phyloP scores from a whole-genome alignment of 2,329 filamentous ascomycete species.

The Alternaria gansuensis region DNA sequence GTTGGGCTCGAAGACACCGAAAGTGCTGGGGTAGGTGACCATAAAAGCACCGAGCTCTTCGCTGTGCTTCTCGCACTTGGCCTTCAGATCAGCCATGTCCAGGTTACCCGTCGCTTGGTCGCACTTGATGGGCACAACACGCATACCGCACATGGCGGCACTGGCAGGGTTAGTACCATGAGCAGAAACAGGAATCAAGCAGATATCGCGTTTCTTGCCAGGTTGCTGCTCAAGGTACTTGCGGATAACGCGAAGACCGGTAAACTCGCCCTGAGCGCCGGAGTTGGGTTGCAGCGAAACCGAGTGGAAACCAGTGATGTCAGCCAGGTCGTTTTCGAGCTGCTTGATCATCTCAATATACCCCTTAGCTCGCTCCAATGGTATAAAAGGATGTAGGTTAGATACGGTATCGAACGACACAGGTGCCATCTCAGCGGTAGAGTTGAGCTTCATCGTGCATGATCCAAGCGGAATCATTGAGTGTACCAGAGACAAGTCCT shows the following conservation, averaged over 20 bases:
- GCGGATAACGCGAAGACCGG: conserved; percentile 86
- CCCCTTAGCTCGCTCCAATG: conserved; percentile 68
- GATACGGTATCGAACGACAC: conserved; percentile 79
- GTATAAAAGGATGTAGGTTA: conserved; percentile 82
- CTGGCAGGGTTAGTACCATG: conserved; percentile 97
- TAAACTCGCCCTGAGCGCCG: conserved; percentile 93
- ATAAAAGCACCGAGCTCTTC: conserved; percentile 91
- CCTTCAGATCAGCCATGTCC: conserved; percentile 83
- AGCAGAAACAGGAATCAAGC: conserved; percentile 91
- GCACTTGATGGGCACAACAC: conserved; percentile 91
- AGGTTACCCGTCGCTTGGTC: conserved; percentile 87
- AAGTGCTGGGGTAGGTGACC: conserved; percentile 96
- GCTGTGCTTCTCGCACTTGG: conserved; percentile 87
- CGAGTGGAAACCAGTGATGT: conserved; percentile 89
- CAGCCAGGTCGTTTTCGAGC: conserved; percentile 77
- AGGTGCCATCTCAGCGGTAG: conserved; percentile 90
- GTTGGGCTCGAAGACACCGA: conserved; percentile 90
- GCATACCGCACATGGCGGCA: conserved; percentile 95
- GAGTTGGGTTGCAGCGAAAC: conserved; percentile 94
- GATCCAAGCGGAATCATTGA: conserved; percentile 98
- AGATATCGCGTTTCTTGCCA: conserved; percentile 81
- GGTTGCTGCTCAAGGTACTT: conserved; percentile 77
- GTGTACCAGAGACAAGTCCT: conserved; percentile 91
- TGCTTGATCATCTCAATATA: conserved; percentile 75
- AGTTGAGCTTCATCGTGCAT: conserved; percentile 98